phyloP scores from a whole-genome alignment of 75 land plant genomes.

The Picea glauca region DNA sequence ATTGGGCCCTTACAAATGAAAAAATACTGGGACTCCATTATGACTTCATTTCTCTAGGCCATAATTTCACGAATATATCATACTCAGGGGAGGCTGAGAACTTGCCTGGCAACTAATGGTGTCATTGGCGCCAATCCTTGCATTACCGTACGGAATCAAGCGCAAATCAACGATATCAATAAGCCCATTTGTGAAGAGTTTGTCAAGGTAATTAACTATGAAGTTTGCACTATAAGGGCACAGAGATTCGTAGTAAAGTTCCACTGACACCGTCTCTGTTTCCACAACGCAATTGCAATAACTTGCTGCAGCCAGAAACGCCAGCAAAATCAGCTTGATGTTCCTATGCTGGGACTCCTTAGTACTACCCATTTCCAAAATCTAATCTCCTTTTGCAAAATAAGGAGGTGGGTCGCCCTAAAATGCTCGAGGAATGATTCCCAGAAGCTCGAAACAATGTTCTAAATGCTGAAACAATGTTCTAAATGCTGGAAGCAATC shows the following conservation, averaged over 20 bases:
- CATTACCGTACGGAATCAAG: constrained; percentile 73
- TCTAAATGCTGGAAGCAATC: no score
- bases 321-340: neutral
- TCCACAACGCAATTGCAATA: neutral
- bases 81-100: neutral
- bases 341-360: neutral
- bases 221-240: constrained; percentile 67
- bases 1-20: neutral
- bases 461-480: no score
- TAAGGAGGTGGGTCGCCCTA: no score
- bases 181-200: constrained; percentile 48
- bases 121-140: constrained; percentile 27
- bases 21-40: neutral
- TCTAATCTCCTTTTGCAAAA: no score
- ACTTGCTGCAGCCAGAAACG: neutral
- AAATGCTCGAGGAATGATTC: no score
- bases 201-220: constrained; percentile 45
- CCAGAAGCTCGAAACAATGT: no score
- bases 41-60: neutral
- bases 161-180: constrained; percentile 52
- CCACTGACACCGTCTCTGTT: constrained; percentile 30
- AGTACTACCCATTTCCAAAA: neutral
- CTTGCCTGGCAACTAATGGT: constrained; percentile 62
- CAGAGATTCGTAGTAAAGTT: constrained; percentile 60
- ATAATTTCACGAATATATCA: neutral